Conservation (phyloP, 2,329 filamentous ascomycete species). For the Botryotinia globosa region DNA sequence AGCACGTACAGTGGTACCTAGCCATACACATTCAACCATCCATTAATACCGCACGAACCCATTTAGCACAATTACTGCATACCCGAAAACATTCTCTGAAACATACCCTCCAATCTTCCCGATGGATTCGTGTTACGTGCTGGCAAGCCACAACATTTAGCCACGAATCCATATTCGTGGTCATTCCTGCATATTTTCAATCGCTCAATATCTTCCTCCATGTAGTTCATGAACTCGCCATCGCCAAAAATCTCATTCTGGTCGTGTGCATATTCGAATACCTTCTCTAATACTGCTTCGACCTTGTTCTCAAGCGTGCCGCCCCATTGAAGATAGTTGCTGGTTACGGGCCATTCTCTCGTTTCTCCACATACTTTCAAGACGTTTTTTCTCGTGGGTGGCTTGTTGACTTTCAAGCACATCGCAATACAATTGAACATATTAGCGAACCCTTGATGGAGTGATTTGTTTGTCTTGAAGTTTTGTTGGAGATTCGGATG, state of each 20-base stretch:
- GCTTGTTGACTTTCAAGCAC: conserved; percentile 25
- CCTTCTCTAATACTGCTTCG: conserved; percentile 32
- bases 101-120: not conserved
- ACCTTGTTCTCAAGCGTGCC: conserved; percentile 29
- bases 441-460: conserved; percentile 34
- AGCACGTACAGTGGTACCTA: not conserved
- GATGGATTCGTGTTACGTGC: not conserved
- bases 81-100: not conserved
- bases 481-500: not conserved
- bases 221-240: conserved; percentile 29
- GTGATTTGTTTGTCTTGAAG: conserved; percentile 1
- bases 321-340: conserved; percentile 37
- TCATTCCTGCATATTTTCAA: conserved; percentile 41
- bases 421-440: conserved; percentile 37
- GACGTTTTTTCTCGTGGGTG: conserved; percentile 23
- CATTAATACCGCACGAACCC: not conserved
- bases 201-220: conserved; percentile 27
- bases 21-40: not conserved
- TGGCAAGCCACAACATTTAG: conserved; percentile 31
- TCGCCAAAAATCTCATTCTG: conserved; percentile 36
- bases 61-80: not conserved
- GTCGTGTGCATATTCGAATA: conserved; percentile 36
- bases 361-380: conserved; percentile 19
- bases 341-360: conserved; percentile 31
- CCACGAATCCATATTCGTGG: conserved; percentile 40